Conservation (phyloP, 1,139 yeast genomes). For the Suhomyces chickasaworum region DNA sequence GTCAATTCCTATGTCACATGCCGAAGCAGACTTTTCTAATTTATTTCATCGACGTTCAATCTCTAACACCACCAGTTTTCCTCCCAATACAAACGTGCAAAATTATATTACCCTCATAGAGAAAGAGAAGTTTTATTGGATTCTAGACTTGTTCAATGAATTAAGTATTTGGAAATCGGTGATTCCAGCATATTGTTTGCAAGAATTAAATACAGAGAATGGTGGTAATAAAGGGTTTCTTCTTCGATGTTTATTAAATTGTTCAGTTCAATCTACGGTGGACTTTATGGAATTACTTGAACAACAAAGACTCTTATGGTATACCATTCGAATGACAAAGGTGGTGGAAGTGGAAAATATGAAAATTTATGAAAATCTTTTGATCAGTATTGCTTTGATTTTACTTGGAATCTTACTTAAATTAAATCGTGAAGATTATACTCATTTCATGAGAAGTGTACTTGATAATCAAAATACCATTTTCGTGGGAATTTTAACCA, state of each 20-base stretch:
- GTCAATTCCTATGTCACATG: conserved; percentile 1
- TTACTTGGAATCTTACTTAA: conserved; percentile 27
- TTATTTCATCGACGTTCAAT: neutral
- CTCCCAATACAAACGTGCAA: conserved; percentile 17
- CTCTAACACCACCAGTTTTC: neutral
- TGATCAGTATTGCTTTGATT: conserved; percentile 35
- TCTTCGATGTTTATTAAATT: conserved; percentile 34
- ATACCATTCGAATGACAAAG: conserved; percentile 16
- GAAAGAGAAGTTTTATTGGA: conserved; percentile 40
- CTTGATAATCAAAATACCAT: conserved; percentile 38
- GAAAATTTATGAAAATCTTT: conserved; percentile 22
- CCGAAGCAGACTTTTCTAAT: conserved; percentile 5
- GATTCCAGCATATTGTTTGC: conserved; percentile 39
- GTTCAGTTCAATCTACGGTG: conserved; percentile 24
- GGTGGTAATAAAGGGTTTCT: conserved; percentile 26
- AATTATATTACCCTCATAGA: conserved; percentile 31
- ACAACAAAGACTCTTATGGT: conserved; percentile 33
- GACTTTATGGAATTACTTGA: conserved; percentile 22
- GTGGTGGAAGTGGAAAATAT: conserved; percentile 1
- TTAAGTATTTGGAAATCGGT: conserved; percentile 41
- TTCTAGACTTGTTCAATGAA: conserved; percentile 45
- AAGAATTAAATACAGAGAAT: conserved; percentile 15
- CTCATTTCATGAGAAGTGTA: conserved; percentile 16
- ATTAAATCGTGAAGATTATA: conserved; percentile 17
- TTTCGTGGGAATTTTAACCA: conserved; percentile 30